A percentile compares a stretch with the other conserved stretches of the same genome.
phyloP scores from a whole-genome alignment of 2,329 filamentous ascomycete genomes.

The Aspergillus awamori region DNA sequence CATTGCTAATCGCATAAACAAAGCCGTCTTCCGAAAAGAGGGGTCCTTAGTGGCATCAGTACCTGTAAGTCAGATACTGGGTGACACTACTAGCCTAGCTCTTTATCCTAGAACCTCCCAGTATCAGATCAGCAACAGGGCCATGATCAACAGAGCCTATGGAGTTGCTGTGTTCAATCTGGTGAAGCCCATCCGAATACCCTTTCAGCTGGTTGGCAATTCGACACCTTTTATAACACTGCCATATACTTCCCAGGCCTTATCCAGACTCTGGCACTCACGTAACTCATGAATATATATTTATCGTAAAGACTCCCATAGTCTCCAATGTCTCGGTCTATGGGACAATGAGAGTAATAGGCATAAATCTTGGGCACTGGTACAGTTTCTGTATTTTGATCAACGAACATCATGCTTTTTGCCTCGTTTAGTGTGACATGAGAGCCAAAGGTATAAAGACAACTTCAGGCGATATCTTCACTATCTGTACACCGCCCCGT shows the following conservation, averaged over 20 bases:
- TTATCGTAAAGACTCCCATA: constrained; percentile 22
- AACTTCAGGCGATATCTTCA: constrained; percentile 21
- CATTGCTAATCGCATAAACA: constrained; percentile 28
- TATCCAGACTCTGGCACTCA: constrained; percentile 20
- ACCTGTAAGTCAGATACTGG: neutral
- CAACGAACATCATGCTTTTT: constrained; percentile 22
- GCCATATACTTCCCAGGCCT: constrained; percentile 17
- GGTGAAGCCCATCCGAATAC: constrained; percentile 18
- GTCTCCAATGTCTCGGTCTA: constrained; percentile 19
- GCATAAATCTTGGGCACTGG: constrained; percentile 21
- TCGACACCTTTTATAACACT: constrained; percentile 1
- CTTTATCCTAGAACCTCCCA: neutral
- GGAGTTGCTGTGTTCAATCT: constrained; percentile 13
- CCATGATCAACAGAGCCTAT: constrained; percentile 22
- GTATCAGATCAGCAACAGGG: constrained; percentile 19
- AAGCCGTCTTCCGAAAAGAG: constrained; percentile 30
- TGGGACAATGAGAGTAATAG: constrained; percentile 21
- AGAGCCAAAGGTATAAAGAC: constrained; percentile 22
- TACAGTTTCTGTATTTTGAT: constrained; percentile 18
- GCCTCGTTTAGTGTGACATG: constrained; percentile 21
- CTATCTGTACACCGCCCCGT: constrained; percentile 19
- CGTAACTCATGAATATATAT: constrained; percentile 26
- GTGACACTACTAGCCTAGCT: too few species aligned
- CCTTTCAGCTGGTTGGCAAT: constrained; percentile 16
- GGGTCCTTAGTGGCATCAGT: constrained; percentile 19